phyloP scores from a whole-genome alignment of 345 rosid genomes.

The Aquilaria sinensis region DNA sequence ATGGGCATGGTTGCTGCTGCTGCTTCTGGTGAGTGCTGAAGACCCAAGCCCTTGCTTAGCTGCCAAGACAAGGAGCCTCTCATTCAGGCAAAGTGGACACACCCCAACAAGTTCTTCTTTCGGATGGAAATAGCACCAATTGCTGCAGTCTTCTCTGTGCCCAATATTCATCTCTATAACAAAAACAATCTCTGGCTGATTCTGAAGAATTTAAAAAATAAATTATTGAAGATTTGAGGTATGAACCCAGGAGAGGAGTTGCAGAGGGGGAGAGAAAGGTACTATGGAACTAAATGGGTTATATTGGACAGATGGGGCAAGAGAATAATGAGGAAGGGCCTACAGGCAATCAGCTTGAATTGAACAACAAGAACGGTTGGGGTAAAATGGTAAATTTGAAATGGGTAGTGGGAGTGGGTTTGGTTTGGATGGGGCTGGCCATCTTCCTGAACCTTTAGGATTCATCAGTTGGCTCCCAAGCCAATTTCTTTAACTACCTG shows the following conservation, averaged over 20 bases:
- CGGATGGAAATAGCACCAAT: slow-evolving; percentile 78
- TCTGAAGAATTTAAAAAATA: no score
- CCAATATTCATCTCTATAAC: slow-evolving; percentile 6
- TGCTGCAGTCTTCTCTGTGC: slow-evolving; percentile 39
- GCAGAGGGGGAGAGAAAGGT: slow-evolving; percentile 1
- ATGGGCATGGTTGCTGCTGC: slow-evolving; percentile 10
- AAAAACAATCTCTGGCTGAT: no score
- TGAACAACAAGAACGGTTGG: slow-evolving; percentile 12
- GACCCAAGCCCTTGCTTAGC: slow-evolving; percentile 48
- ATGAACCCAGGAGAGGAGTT: not conserved
- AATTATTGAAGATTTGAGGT: slow-evolving; percentile 30
- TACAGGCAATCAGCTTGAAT: slow-evolving; percentile 4
- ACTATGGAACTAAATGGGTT: slow-evolving; percentile 1
- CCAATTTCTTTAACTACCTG: not conserved
- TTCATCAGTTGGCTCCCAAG: slow-evolving; percentile 3
- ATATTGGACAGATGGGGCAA: not conserved
- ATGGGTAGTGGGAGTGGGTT: slow-evolving; percentile 5
- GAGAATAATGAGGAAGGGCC: not conserved
- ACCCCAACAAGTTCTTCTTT: slow-evolving; percentile 57
- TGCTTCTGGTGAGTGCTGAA: slow-evolving; percentile 22
- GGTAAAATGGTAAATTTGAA: slow-evolving; percentile 7
- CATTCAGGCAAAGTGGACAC: slow-evolving; percentile 74
- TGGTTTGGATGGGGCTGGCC: slow-evolving; percentile 7
- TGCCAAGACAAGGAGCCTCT: slow-evolving; percentile 79
- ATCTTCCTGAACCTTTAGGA: slow-evolving; percentile 2